Conservation (phyloP, 805 yeast species). For the Ogataea trehalophila region DNA sequence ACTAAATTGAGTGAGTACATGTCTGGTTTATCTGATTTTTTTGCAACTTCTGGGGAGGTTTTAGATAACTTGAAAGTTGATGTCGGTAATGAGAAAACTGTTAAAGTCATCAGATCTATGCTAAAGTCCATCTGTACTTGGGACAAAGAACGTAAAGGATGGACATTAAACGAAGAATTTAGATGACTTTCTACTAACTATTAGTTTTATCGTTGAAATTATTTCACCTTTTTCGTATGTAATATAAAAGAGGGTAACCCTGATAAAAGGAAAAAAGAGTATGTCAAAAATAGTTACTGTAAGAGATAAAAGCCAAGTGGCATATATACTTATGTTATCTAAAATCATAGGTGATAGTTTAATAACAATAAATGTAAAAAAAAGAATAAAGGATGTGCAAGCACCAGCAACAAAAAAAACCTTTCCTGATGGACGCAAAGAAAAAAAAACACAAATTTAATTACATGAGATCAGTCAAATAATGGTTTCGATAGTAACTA, state of each 20-base stretch:
- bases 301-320: too few relatives aligned
- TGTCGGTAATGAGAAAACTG: conserved; percentile 46
- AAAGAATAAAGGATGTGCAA: too few relatives aligned
- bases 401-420: too few relatives aligned
- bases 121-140: conserved; percentile 63
- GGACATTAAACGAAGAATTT: conserved; percentile 61
- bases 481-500: neutral
- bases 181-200: conserved; percentile 13
- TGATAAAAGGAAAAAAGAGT: neutral
- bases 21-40: conserved; percentile 24
- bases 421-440: neutral
- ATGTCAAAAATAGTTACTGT: too few relatives aligned
- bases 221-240: too few relatives aligned
- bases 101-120: conserved; percentile 62
- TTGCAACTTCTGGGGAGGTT: conserved; percentile 29
- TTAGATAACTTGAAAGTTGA: conserved; percentile 25
- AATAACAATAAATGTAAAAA: too few relatives aligned
- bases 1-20: conserved; percentile 24
- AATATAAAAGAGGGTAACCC: too few relatives aligned
- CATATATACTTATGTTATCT: too few relatives aligned
- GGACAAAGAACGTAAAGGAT: conserved; percentile 53
- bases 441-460: neutral
- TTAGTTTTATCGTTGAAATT: neutral
- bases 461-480: neutral
- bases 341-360: too few relatives aligned